phyloP scores from a whole-genome alignment of 2,329 filamentous ascomycete genomes.

The Ophiostoma quercus region DNA sequence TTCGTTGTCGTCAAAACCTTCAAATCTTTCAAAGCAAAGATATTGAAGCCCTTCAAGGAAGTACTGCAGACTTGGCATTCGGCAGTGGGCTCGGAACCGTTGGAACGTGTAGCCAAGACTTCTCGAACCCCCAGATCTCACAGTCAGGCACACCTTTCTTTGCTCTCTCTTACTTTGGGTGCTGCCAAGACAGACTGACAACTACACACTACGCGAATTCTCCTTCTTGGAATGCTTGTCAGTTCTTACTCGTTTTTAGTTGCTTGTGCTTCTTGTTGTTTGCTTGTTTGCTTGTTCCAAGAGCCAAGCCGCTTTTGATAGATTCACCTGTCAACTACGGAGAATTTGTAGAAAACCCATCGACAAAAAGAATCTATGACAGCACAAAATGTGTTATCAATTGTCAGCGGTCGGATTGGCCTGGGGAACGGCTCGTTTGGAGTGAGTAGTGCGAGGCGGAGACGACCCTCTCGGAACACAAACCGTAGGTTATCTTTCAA shows the following conservation, averaged over 20 bases:
- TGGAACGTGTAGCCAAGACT: neutral
- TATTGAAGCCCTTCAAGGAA: neutral
- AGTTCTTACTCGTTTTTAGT: neutral
- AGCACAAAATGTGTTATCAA: conserved; percentile 6
- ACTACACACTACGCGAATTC: neutral
- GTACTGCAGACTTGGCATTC: neutral
- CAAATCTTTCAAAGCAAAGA: no score
- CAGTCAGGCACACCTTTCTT: neutral
- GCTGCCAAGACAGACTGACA: neutral
- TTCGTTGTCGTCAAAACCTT: no score
- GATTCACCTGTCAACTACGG: no score
- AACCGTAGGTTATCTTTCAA: neutral
- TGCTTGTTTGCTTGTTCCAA: conserved; percentile 1
- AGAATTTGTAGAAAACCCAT: no score
- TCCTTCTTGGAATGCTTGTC: neutral
- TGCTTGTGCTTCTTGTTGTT: neutral
- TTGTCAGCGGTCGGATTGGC: neutral
- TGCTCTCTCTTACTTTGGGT: neutral
- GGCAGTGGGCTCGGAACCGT: neutral
- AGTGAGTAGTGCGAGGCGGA: neutral
- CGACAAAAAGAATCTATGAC: neutral
- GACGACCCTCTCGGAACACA: neutral
- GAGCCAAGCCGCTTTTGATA: neutral
- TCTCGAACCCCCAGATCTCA: neutral
- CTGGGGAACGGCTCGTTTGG: neutral